phyloP scores from a whole-genome alignment of 192 early-diverging fungal species.

The Gryganskiella cystojenkinii region DNA sequence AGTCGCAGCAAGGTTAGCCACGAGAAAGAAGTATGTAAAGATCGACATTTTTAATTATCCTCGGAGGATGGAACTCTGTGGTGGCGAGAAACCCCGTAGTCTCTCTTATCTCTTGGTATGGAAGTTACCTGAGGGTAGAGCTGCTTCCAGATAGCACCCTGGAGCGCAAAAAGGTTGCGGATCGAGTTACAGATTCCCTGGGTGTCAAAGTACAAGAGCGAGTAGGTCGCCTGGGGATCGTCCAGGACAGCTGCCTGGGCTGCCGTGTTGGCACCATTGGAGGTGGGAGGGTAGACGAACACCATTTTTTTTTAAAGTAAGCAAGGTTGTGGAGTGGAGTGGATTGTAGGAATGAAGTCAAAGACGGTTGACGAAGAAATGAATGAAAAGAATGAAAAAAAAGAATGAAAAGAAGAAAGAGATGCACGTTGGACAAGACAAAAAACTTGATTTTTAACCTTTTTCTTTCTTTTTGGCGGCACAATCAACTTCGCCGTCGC shows the following conservation, averaged over 20 bases:
- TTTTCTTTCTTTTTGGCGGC: background rate
- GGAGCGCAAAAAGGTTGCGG: constrained; percentile 27
- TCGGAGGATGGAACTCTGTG: too few relatives aligned
- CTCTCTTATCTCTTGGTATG: too few relatives aligned
- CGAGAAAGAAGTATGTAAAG: too few relatives aligned
- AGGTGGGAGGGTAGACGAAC: constrained; percentile 16
- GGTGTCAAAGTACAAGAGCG: constrained; percentile 45
- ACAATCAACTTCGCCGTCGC: background rate
- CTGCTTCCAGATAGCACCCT: constrained; percentile 25
- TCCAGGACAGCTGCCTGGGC: constrained; percentile 29
- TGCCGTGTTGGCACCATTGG: constrained; percentile 15
- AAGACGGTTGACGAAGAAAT: background rate
- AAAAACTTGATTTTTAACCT: background rate
- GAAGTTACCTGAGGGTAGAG: constrained; percentile 26
- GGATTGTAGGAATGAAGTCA: background rate
- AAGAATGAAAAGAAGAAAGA: background rate
- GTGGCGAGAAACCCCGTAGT: too few relatives aligned
- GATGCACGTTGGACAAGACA: background rate
- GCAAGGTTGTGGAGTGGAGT: background rate
- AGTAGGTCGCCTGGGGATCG: constrained; percentile 27
- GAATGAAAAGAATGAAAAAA: background rate
- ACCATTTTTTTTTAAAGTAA: constrained; percentile 20
- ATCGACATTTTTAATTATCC: too few relatives aligned
- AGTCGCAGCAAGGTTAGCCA: background rate
- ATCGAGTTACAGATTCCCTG: constrained; percentile 23